Evolutionary conservation across 352 stramenopile species (phyloP), one percentile per base, ranked within the genome.

Genomic region (Phytopythium litorale): DNA sequence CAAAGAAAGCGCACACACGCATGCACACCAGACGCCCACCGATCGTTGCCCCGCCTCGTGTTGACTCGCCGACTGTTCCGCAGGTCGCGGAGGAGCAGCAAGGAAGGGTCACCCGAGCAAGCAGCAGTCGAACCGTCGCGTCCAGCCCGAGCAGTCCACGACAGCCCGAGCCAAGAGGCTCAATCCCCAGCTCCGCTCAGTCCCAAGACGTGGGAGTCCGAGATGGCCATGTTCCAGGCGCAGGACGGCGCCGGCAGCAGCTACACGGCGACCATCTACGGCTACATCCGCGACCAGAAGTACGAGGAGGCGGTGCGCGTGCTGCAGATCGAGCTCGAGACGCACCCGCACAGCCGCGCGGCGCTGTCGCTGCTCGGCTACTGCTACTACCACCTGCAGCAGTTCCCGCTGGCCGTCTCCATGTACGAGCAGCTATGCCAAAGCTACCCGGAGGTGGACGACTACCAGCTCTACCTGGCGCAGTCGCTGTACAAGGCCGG

Each of bases 381-480:
- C 73, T 98, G 94, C 78, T 98, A 97, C 76, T 99, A 99, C 77
- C 89, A 98, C 70, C 78, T 98, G 71, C 84, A 98, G 72, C 95
- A 98, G 68, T 99, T 94, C 71, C 67, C 78, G 35, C 75, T 84
- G 48, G 94, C 96, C 7, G 91, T 97, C 42, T 75, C 82, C 58
- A 97, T 97, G 76, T 99, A 99, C 70, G 94, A 99, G 66, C 84
- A 98, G 69, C 84, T 99, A 25, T 89, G 92, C 63, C 87, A 92
- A 55, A 83, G 94, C 54, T 98, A 93, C 71, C 97, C 96, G 1
- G 86, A 97, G 55, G 88, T 97, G 28, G 93, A 98, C 65, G 94
- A 99, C 65, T 99, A 99, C 75, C 84, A 97, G 46, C 66, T 98
- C 32, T 98, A 98, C 73, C 87, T 98, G 58, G 92, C 93, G n/a